These are phyloP conservation scores for Exophiala viscosa DNA, from an alignment of 2,329 filamentous ascomycete species.

Conservation along the genomic window DNA sequence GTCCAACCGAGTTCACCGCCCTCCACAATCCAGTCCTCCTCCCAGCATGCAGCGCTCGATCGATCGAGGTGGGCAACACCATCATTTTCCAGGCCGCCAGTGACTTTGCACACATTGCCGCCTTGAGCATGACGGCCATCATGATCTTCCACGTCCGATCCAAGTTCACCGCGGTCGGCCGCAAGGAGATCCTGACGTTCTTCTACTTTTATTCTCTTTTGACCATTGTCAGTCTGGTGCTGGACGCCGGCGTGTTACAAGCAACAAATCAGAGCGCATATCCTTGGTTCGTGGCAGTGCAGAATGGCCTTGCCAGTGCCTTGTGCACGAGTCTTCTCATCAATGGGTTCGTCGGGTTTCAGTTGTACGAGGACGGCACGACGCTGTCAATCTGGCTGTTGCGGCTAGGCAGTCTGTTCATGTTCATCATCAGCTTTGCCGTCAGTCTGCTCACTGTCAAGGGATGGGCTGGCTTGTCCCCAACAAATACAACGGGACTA, in stretches of 20 bases:
- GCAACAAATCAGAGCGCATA: slow-evolving; percentile 70
- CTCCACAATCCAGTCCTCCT: slow-evolving; percentile 74
- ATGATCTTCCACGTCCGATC: slow-evolving; percentile 97
- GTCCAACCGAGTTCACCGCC: slow-evolving; percentile 53
- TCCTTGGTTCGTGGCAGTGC: slow-evolving; percentile 85
- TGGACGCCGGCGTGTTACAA: slow-evolving; percentile 89
- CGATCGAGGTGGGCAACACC: slow-evolving; percentile 94
- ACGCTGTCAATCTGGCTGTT: slow-evolving; percentile 90
- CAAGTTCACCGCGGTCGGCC: slow-evolving; percentile 92
- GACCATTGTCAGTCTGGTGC: slow-evolving; percentile 79
- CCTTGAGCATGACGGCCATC: slow-evolving; percentile 86
- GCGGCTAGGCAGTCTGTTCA: slow-evolving; percentile 69
- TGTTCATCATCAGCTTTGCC: slow-evolving; percentile 82
- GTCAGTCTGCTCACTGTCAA: slow-evolving; percentile 92
- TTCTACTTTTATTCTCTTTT: slow-evolving; percentile 96
- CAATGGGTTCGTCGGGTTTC: slow-evolving; percentile 97
- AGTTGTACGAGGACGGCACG: slow-evolving; percentile 96
- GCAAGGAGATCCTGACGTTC: slow-evolving; percentile 76
- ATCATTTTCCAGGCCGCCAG: slow-evolving; percentile 95
- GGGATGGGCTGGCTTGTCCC: slow-evolving; percentile 78
- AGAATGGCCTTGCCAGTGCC: slow-evolving; percentile 79
- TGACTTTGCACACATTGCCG: slow-evolving; percentile 86
- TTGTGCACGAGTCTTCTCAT: slow-evolving; percentile 85
- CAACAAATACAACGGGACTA: slow-evolving; percentile 79
- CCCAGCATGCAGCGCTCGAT: slow-evolving; percentile 86